Evolutionary conservation across 306 rosid genomes (phyloP).

Genomic region (Fagus sylvatica): DNA sequence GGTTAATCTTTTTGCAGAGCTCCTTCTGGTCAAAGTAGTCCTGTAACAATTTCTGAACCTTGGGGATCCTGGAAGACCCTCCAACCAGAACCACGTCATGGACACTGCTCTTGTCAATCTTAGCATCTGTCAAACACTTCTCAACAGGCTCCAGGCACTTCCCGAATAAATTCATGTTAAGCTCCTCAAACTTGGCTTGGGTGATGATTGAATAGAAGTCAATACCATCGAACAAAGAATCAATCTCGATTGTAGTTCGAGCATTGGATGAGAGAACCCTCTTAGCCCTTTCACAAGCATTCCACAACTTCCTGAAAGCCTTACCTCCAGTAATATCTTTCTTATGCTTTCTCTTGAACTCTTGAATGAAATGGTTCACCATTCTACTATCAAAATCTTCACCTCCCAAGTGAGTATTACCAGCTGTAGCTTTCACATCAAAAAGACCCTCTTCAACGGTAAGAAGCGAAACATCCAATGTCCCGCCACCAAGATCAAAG

Average conservation of each 20-base stretch:
- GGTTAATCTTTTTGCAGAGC: slow-evolving; percentile 47
- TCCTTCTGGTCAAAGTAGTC: slow-evolving; percentile 45
- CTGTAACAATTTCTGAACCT: slow-evolving; percentile 40
- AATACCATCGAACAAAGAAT: slow-evolving; percentile 37
- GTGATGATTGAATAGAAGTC: slow-evolving; percentile 35
- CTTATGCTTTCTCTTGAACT: slow-evolving; percentile 46
- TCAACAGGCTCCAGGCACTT: slow-evolving; percentile 45
- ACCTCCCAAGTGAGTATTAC: slow-evolving; percentile 43
- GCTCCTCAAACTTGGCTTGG: slow-evolving; percentile 37
- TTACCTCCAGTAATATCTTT: slow-evolving; percentile 40
- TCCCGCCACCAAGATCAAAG: slow-evolving; percentile 42
- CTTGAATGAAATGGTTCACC: slow-evolving; percentile 39
- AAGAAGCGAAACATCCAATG: slow-evolving; percentile 43
- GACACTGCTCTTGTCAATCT: slow-evolving; percentile 30
- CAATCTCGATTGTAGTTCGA: slow-evolving; percentile 43
- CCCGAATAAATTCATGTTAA: slow-evolving; percentile 38
- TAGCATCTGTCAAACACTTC: slow-evolving; percentile 39
- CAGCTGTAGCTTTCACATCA: slow-evolving; percentile 41
- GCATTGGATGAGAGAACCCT: slow-evolving; percentile 42
- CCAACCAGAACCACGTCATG: slow-evolving; percentile 46
- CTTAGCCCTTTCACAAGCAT: slow-evolving; percentile 50
- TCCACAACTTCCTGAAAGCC: slow-evolving; percentile 36
- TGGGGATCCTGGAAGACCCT: slow-evolving; percentile 49
- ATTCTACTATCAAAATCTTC: slow-evolving; percentile 42
- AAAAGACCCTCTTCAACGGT: slow-evolving; percentile 39